Conservation (phyloP, 2,329 filamentous ascomycete genomes). For the Corniculantispora saksenae region DNA sequence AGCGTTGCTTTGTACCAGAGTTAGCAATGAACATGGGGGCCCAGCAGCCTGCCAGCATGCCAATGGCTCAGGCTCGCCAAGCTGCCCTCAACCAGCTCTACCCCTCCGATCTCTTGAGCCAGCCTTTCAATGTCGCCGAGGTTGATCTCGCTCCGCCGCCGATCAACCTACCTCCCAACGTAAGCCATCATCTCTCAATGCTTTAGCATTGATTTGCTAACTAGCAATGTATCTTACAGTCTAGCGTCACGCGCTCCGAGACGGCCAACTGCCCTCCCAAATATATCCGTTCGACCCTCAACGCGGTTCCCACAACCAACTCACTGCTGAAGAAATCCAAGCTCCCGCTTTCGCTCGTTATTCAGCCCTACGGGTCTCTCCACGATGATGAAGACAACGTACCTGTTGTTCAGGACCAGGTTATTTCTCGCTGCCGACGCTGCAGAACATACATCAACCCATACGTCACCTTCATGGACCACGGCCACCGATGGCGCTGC, state of each 20-base stretch:
- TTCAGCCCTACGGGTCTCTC: conserved; percentile 90
- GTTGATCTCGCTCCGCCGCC: conserved; percentile 88
- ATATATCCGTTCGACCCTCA: conserved; percentile 93
- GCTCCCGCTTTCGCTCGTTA: conserved; percentile 90
- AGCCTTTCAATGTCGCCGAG: conserved; percentile 92
- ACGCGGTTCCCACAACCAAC: conserved; percentile 88
- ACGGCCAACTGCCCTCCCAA: conserved; percentile 89
- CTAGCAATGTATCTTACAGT: conserved; percentile 49
- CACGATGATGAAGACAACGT: conserved; percentile 91
- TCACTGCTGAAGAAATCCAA: conserved; percentile 95
- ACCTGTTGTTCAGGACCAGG: conserved; percentile 91
- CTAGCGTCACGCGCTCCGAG: conserved; percentile 87
- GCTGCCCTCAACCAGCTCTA: conserved; percentile 81
- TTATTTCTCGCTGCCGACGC: conserved; percentile 93
- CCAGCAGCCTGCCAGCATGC: conserved; percentile 47
- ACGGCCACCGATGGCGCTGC: conserved; percentile 96
- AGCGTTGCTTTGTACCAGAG: conserved; percentile 60
- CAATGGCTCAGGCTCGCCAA: conserved; percentile 46
- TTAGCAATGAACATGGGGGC: conserved; percentile 71
- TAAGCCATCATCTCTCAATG: conserved; percentile 50
- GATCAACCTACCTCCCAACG: conserved; percentile 88
- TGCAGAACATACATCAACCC: conserved; percentile 98
- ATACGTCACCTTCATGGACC: conserved; percentile 93
- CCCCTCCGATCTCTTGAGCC: conserved; percentile 85
- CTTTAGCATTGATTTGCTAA: conserved; percentile 37